phyloP scores from a whole-genome alignment of 805 yeast genomes.

The Myxozyma mucilagina region DNA sequence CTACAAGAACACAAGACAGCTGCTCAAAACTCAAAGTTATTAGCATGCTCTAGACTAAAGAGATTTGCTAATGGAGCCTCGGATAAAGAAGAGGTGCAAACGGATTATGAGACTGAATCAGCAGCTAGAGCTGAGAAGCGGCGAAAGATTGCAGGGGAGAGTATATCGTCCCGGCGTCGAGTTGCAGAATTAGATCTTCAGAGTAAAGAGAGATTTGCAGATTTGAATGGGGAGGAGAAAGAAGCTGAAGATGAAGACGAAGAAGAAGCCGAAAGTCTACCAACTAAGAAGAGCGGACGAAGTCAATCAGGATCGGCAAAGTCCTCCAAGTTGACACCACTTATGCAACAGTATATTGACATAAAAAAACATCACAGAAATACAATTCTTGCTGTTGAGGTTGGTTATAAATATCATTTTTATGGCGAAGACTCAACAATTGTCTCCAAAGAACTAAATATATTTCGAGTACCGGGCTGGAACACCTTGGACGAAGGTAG shows the following conservation, averaged over 20 bases:
- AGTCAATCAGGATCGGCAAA: not conserved
- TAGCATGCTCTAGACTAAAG: not conserved
- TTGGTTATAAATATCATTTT: constrained; percentile 88
- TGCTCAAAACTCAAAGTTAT: not conserved
- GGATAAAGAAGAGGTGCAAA: not conserved
- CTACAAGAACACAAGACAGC: not conserved
- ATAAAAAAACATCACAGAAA: constrained; percentile 63
- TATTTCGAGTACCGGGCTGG: constrained; percentile 73
- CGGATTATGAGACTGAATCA: no score
- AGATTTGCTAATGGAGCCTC: constrained; percentile 3
- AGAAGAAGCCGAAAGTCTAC: not conserved
- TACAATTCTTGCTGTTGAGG: constrained; percentile 76
- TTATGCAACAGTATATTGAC: constrained; percentile 74
- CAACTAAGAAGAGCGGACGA: not conserved
- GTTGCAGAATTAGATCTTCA: not conserved
- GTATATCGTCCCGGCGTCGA: not conserved
- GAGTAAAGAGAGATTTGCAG: not conserved
- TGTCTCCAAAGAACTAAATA: constrained; percentile 64
- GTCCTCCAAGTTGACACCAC: constrained; percentile 58
- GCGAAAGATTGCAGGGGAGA: constrained; percentile 9
- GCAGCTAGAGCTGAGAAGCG: constrained; percentile 1
- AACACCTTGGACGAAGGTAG: constrained; percentile 50
- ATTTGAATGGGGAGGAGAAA: not conserved
- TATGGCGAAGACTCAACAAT: constrained; percentile 78
- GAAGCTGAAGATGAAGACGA: constrained; percentile 2